Conservation (phyloP, 352 stramenopile genomes). For the Pythium phragmiticola region DNA sequence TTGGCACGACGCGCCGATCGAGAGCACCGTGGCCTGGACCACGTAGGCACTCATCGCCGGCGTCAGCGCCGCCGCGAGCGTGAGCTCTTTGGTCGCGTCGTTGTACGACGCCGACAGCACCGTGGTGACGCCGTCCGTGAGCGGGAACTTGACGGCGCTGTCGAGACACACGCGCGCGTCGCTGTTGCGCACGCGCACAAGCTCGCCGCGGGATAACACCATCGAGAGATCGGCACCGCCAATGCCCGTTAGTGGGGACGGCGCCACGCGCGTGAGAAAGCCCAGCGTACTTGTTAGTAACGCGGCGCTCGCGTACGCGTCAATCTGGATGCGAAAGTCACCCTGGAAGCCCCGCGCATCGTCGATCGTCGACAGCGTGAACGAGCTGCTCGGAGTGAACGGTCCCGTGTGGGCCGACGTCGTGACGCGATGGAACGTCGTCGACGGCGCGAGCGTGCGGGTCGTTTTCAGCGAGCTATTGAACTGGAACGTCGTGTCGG, state of each 20-base stretch:
- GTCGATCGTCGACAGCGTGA: slow-evolving; percentile 58
- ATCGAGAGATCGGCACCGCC: slow-evolving; percentile 33
- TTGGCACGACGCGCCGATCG: slow-evolving; percentile 42
- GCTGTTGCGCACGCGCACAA: slow-evolving; percentile 56
- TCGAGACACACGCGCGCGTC: slow-evolving; percentile 68
- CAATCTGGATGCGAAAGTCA: slow-evolving; percentile 42
- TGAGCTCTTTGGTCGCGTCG: slow-evolving; percentile 30
- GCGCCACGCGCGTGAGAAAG: slow-evolving; percentile 54
- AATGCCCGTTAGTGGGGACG: slow-evolving; percentile 36
- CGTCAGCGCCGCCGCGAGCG: slow-evolving; percentile 38
- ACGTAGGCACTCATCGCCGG: slow-evolving; percentile 29
- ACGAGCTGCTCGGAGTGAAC: slow-evolving; percentile 58
- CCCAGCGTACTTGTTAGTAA: slow-evolving; percentile 27
- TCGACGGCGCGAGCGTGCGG: slow-evolving; percentile 32
- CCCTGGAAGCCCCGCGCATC: slow-evolving; percentile 43
- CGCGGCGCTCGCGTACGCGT: slow-evolving; percentile 43
- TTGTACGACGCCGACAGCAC: slow-evolving; percentile 39
- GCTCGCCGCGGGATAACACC: slow-evolving; percentile 62
- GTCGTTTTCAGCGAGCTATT: slow-evolving; percentile 24
- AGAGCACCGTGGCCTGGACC: slow-evolving; percentile 37
- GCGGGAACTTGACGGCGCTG: slow-evolving; percentile 42
- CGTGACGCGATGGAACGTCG: slow-evolving; percentile 61
- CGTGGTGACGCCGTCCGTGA: slow-evolving; percentile 36
- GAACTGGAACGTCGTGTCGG: slow-evolving; percentile 38
- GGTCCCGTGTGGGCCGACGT: slow-evolving; percentile 66